phyloP scores from a whole-genome alignment of 805 yeast species.

The Novakomyces olei region DNA sequence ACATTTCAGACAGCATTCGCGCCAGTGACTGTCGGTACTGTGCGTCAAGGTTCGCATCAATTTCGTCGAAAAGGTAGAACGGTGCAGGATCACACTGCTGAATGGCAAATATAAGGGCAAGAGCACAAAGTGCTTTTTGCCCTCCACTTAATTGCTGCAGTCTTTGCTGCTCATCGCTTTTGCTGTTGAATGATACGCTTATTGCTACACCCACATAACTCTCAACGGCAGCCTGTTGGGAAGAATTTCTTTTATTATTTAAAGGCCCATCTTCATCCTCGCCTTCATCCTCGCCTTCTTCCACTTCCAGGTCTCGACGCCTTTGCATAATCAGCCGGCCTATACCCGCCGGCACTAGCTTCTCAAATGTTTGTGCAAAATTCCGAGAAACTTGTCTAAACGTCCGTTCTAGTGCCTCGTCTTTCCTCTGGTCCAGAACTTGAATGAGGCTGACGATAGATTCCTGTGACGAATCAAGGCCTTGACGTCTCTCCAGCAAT shows the following conservation, averaged over 20 bases:
- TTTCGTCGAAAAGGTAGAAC: slow-evolving; percentile 84
- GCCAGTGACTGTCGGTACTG: slow-evolving; percentile 84
- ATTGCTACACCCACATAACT: slow-evolving; percentile 65
- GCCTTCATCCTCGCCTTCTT: slow-evolving; percentile 11
- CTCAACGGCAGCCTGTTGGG: slow-evolving; percentile 19
- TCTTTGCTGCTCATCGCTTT: slow-evolving; percentile 60
- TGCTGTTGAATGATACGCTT: slow-evolving; percentile 72
- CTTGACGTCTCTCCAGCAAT: slow-evolving; percentile 39
- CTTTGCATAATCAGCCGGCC: slow-evolving; percentile 52
- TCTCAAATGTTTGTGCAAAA: slow-evolving; percentile 53
- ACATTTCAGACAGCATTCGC: slow-evolving; percentile 38
- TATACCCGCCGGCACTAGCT: slow-evolving; percentile 60
- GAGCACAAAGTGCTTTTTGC: slow-evolving; percentile 89
- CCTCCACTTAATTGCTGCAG: slow-evolving; percentile 92
- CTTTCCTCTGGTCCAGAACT: slow-evolving; percentile 54
- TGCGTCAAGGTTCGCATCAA: slow-evolving; percentile 86
- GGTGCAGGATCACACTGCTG: slow-evolving; percentile 96
- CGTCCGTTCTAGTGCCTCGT: slow-evolving; percentile 57
- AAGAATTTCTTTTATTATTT: too few species aligned
- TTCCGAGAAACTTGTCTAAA: slow-evolving; percentile 54
- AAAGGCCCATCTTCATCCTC: slow-evolving; percentile 13
- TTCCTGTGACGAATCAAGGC: slow-evolving; percentile 42
- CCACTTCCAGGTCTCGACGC: slow-evolving; percentile 14
- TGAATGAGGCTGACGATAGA: slow-evolving; percentile 53
- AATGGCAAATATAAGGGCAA: slow-evolving; percentile 78